phyloP scores from a whole-genome alignment of 2,329 filamentous ascomycete genomes.

The Lachnellula willkommii region DNA sequence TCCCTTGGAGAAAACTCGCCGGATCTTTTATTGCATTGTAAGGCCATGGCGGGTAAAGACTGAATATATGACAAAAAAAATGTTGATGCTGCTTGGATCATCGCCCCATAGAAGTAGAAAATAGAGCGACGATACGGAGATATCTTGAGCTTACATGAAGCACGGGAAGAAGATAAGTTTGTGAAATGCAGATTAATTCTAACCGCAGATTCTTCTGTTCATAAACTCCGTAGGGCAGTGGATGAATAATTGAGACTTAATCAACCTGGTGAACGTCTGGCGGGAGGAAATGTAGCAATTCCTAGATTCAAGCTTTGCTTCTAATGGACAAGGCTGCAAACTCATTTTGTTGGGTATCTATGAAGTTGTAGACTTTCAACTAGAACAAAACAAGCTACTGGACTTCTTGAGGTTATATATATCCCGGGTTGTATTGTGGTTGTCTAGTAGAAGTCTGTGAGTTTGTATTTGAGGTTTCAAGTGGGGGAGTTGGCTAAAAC shows the following conservation, averaged over 20 bases:
- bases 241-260: slow-evolving; percentile 5
- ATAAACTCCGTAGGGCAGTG: not conserved
- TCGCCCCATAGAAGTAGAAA: not conserved
- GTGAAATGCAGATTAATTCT: slow-evolving; percentile 16
- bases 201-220: slow-evolving; percentile 14
- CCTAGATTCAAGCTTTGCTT: not conserved
- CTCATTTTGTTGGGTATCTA: not conserved
- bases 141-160: slow-evolving; percentile 21
- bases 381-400: slow-evolving; percentile 12
- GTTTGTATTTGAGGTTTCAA: not conserved
- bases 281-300: slow-evolving; percentile 2
- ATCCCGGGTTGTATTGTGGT: too few species aligned
- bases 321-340: slow-evolving; percentile 15
- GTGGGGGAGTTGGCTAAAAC: not conserved
- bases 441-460: too few species aligned
- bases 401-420: not conserved
- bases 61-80: slow-evolving; percentile 15
- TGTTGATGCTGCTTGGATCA: not conserved
- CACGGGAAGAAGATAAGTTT: slow-evolving; percentile 12
- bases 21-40: slow-evolving; percentile 19
- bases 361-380: slow-evolving; percentile 5
- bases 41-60: slow-evolving; percentile 15
- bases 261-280: not conserved
- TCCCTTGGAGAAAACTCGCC: slow-evolving; percentile 14
- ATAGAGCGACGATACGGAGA: slow-evolving; percentile 8